A percentile compares a stretch with the other conserved stretches of the same genome.
Conservation (phyloP, 2,329 filamentous ascomycete genomes). For the Lachnellula cervina region DNA sequence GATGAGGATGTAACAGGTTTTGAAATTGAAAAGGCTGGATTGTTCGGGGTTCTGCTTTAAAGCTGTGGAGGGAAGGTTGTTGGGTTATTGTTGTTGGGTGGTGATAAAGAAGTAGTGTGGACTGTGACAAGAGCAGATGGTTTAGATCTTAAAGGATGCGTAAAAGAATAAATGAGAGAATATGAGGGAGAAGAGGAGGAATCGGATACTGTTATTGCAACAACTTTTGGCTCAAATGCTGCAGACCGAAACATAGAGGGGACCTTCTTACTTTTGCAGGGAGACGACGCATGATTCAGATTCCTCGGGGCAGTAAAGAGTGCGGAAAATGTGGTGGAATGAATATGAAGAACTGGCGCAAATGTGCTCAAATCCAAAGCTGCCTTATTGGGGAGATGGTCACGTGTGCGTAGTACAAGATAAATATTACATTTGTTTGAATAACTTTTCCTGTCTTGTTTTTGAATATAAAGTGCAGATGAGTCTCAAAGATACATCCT, state of each 20-base stretch:
- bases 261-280: neutral
- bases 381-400: neutral
- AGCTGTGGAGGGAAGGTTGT: neutral
- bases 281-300: neutral
- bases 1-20: neutral
- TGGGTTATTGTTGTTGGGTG: slow-evolving; percentile 1
- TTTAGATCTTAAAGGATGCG: neutral
- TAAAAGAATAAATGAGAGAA: neutral
- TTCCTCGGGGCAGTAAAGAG: neutral
- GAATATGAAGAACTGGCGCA: slow-evolving; percentile 5
- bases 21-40: neutral
- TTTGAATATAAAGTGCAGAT: too few relatives aligned
- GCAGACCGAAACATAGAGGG: neutral
- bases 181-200: neutral
- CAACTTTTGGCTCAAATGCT: neutral
- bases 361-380: slow-evolving; percentile 1
- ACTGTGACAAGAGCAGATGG: slow-evolving; percentile 1
- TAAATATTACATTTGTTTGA: too few relatives aligned
- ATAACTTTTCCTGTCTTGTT: too few relatives aligned
- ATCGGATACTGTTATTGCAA: neutral
- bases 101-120: neutral
- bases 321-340: neutral
- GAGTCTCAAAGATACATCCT: too few relatives aligned
- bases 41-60: slow-evolving; percentile 10
- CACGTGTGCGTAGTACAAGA: neutral